phyloP scores from a whole-genome alignment of 2,329 filamentous ascomycete species.

The Hypoxylon sp. region DNA sequence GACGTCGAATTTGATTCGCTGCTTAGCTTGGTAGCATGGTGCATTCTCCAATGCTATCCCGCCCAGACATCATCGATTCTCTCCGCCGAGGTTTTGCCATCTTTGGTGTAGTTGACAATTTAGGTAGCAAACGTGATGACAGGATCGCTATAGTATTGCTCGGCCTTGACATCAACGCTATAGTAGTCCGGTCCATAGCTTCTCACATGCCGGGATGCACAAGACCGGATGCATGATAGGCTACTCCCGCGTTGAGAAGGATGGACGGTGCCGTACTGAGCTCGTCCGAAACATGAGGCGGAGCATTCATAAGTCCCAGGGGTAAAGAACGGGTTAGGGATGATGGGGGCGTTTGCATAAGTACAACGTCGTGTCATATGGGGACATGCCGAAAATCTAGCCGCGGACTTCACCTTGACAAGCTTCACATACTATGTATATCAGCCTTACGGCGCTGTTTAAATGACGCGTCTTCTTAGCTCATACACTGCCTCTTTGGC shows the following conservation, averaged over 20 bases:
- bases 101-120: conserved; percentile 3
- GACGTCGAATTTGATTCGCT: conserved; percentile 25
- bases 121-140: conserved; percentile 3
- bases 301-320: conserved; percentile 21
- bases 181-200: conserved; percentile 5
- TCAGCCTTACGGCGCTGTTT: conserved; percentile 23
- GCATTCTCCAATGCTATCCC: conserved; percentile 2
- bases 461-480: conserved; percentile 17
- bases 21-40: background rate
- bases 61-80: conserved; percentile 1
- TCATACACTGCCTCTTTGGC: conserved; percentile 10
- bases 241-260: no score
- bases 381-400: conserved; percentile 18
- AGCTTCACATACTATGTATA: conserved; percentile 13
- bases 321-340: no score
- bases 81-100: conserved; percentile 1
- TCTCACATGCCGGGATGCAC: conserved; percentile 2
- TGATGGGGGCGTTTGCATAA: conserved; percentile 24
- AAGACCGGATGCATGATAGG: no score
- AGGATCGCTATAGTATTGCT: conserved; percentile 3
- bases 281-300: conserved; percentile 23
- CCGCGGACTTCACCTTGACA: no score
- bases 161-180: conserved; percentile 1
- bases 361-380: conserved; percentile 4
- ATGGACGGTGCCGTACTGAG: no score